Conservation (phyloP, 192 early-diverging fungal genomes). For the Piromyces sp. region DNA sequence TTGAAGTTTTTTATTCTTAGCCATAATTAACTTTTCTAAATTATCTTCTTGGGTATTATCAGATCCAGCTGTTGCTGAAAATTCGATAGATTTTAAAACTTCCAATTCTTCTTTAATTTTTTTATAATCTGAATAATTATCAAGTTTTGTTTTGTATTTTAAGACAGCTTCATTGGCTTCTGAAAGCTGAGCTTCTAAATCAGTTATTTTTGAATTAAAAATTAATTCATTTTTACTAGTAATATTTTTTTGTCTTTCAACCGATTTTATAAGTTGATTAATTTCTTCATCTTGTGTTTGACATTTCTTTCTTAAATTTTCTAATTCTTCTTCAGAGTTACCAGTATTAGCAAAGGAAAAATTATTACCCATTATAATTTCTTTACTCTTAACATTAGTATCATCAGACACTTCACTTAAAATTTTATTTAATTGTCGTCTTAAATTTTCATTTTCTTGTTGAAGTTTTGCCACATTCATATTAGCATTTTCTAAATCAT, state of each 20-base stretch:
- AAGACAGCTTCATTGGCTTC: not conserved
- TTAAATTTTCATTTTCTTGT: conserved; percentile 11
- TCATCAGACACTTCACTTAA: conserved; percentile 7
- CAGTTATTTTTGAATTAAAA: not conserved
- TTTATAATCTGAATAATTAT: conserved; percentile 61
- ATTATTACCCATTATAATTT: not conserved
- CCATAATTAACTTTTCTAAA: conserved; percentile 61
- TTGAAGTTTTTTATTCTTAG: conserved; percentile 68
- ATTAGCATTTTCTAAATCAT: conserved; percentile 69
- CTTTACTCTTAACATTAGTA: not conserved
- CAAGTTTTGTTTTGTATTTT: conserved; percentile 23
- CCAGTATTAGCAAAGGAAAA: not conserved
- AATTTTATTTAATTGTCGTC: conserved; percentile 1
- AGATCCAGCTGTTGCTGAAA: conserved; percentile 13
- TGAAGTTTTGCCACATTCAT: conserved; percentile 37
- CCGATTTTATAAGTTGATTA: conserved; percentile 9
- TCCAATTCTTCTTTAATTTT: conserved; percentile 72
- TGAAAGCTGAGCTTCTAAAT: not conserved
- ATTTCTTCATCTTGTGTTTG: conserved; percentile 37
- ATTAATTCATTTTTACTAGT: not conserved
- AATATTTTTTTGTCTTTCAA: not conserved
- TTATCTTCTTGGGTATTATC: conserved; percentile 19
- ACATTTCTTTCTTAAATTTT: conserved; percentile 7
- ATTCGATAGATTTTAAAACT: conserved; percentile 41
- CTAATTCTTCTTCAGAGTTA: not conserved